Conservation (phyloP, 2,329 filamentous ascomycete genomes). For the Bisporella sp. region DNA sequence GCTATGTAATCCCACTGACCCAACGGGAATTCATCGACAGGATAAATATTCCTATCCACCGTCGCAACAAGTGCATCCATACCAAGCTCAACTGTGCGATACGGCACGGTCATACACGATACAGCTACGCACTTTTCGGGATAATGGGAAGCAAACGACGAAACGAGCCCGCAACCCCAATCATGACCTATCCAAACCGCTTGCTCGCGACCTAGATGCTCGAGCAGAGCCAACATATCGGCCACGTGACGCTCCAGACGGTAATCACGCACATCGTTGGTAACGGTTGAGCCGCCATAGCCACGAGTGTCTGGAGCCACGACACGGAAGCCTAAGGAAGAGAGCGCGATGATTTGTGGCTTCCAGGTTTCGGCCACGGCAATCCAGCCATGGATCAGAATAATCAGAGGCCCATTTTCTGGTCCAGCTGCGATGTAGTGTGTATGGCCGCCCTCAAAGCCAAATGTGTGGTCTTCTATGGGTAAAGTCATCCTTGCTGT, state of each 20-base stretch:
- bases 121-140: not conserved
- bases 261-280: not conserved
- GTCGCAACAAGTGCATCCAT: not conserved
- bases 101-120: not conserved
- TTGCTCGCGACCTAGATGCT: not conserved
- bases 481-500: no score
- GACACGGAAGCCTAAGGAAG: not conserved
- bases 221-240: not conserved
- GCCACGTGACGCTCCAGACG: not conserved
- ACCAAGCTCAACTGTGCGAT: slow-evolving; percentile 2
- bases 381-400: not conserved
- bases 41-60: slow-evolving; percentile 2
- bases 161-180: not conserved
- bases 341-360: not conserved
- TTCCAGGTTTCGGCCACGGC: not conserved
- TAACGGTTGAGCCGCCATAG: not conserved
- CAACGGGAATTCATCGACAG: slow-evolving; percentile 1
- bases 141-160: not conserved
- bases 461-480: no score
- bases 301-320: not conserved
- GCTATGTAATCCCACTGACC: slow-evolving; percentile 1
- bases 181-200: slow-evolving; percentile 1
- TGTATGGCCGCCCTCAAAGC: no score
- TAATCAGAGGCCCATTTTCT: not conserved
- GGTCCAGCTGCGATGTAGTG: not conserved